Evolutionary conservation across 2,329 filamentous ascomycete genomes (phyloP).

Genomic region (Cladosporium sphaerospermum): DNA sequence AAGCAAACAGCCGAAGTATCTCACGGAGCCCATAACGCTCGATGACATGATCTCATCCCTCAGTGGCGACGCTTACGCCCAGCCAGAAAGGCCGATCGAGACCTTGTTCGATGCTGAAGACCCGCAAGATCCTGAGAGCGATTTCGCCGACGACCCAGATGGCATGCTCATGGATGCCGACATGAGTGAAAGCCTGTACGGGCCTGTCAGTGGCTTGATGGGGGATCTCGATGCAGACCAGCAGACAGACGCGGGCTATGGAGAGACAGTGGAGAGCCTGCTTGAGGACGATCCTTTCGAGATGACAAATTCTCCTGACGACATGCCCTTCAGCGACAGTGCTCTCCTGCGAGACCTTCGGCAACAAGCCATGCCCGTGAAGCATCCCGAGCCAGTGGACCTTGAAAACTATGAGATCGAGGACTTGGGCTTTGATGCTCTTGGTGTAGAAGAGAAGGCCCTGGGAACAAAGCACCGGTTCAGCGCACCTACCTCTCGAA

Average conservation of each 20-base stretch:
- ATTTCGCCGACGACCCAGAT: conserved; percentile 18
- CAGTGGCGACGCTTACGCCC: conserved; percentile 73
- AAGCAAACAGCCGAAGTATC: conserved; percentile 75
- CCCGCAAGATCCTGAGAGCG: neutral
- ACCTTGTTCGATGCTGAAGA: conserved; percentile 30
- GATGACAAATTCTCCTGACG: conserved; percentile 26
- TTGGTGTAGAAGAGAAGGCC: conserved; percentile 22
- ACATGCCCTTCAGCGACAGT: conserved; percentile 25
- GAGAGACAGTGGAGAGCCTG: conserved; percentile 31
- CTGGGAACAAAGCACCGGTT: conserved; percentile 27
- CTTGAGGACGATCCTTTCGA: conserved; percentile 34
- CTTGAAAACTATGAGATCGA: conserved; percentile 27
- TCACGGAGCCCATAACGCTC: conserved; percentile 78
- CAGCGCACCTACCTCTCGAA: conserved; percentile 20
- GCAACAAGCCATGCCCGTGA: conserved; percentile 22
- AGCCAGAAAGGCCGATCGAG: conserved; percentile 55
- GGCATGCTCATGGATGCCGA: conserved; percentile 33
- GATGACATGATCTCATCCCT: conserved; percentile 87
- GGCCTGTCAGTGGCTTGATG: conserved; percentile 26
- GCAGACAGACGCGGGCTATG: conserved; percentile 19
- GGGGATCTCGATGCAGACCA: conserved; percentile 18
- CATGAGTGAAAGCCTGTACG: conserved; percentile 29
- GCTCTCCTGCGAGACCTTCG: conserved; percentile 27
- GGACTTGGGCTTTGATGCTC: conserved; percentile 30
- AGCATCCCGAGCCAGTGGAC: conserved; percentile 18